Base-by-base conservation (phyloP, 768 basidiomycete genomes). In the Phaffia tasmanica region DNA sequence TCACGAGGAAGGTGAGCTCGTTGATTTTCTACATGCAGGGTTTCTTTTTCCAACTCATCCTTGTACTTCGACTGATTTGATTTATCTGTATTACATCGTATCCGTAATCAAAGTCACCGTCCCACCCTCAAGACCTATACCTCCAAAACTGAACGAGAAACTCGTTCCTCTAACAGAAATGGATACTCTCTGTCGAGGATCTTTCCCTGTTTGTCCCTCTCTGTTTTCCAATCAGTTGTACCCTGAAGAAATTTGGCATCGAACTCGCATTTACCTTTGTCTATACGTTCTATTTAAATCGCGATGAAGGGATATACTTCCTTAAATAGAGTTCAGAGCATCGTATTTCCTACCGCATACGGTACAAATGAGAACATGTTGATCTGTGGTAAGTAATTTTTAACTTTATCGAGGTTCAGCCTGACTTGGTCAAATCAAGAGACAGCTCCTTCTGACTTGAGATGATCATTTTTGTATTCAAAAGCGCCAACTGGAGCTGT, bases 401-500 rank as follows among this genome's bases (percentile, higher is more conserved):
- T 62, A 27, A 47, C 30, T 11, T 47, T n/a, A 23, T 14, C 11
- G 7, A 42, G 16, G 16, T 25, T 54, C 50, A 54, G 53, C 53
- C 53, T 54, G 53, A 58, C 25, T n/a, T 58, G 23, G 25, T 25
- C 30, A 65, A 69, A 69, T 48, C 46, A 25, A 53, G 32, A 53
- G 32, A 15, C 21, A 61, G 29, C 32, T 47, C 16, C 46, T 27
- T 21, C 59, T n/a, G 60, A 62, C 64, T 32, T 50, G 47, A 27
- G 35, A 21, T 46, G 30, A 57, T 49, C 57, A 21, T 42, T 48
- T 25, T 18, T n/a, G 25, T 29, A 18, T 46, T 55, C 14, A 27
- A 18, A 72, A 94, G 92, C 95, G 73, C 95, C 95, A 0, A 99
- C 95, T 70, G 95, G 95, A 81, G 94, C 95, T 71, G 92, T 94